phyloP scores from a whole-genome alignment of 208 protist genomes.

The Leishmania guyanensis region DNA sequence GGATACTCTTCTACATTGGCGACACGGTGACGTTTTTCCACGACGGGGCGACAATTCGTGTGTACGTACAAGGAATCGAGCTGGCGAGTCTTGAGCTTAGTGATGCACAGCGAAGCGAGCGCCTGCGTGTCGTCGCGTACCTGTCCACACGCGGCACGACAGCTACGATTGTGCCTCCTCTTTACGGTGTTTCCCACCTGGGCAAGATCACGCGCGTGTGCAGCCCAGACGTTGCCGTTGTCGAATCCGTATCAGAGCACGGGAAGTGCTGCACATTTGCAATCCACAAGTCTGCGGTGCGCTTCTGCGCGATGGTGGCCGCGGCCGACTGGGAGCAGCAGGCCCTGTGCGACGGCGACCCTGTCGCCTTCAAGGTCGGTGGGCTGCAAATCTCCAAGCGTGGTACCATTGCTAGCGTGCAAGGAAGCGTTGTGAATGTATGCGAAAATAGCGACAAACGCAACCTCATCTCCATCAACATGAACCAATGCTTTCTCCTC shows the following conservation, averaged over 20 bases:
- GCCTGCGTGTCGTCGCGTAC: constrained; percentile 69
- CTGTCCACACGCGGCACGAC: constrained; percentile 71
- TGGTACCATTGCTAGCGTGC: constrained; percentile 44
- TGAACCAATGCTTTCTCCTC: constrained; percentile 66
- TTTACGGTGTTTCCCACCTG: constrained; percentile 72
- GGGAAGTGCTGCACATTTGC: constrained; percentile 34
- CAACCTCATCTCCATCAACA: constrained; percentile 49
- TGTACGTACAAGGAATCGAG: constrained; percentile 46
- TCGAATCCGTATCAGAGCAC: constrained; percentile 51
- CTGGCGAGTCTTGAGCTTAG: constrained; percentile 34
- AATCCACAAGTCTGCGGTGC: constrained; percentile 69
- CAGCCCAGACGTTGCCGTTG: constrained; percentile 69
- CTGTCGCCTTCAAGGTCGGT: constrained; percentile 58
- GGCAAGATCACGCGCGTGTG: constrained; percentile 61
- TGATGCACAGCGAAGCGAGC: constrained; percentile 29
- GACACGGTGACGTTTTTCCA: constrained; percentile 79
- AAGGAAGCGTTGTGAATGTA: constrained; percentile 49
- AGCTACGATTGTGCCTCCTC: constrained; percentile 69
- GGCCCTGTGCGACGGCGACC: constrained; percentile 44
- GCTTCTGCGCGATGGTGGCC: constrained; percentile 73
- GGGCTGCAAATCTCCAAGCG: constrained; percentile 68
- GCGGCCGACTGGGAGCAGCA: constrained; percentile 13
- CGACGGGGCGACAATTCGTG: constrained; percentile 29
- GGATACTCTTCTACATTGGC: constrained; percentile 74
- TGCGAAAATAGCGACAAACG: constrained; percentile 64